Evolutionary conservation across 1,139 yeast genomes (phyloP).

Genomic region (Candida sp.): DNA sequence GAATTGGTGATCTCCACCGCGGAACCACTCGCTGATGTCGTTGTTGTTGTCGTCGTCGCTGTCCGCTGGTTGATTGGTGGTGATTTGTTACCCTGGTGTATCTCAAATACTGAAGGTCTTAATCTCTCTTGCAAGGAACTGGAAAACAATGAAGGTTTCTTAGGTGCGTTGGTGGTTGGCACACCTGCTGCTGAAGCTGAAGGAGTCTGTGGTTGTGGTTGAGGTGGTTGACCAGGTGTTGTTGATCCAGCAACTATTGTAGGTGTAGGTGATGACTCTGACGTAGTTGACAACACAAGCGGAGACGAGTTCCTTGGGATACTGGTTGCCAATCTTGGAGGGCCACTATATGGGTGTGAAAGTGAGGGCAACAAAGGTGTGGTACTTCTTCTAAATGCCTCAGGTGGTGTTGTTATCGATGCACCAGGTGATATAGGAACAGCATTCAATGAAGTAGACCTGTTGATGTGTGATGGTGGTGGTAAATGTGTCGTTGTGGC

Average conservation of each 20-base stretch:
- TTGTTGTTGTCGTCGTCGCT: neutral
- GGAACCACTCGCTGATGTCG: neutral
- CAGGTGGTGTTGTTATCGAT: conserved; percentile 6
- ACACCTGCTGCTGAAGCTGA: too few relatives aligned
- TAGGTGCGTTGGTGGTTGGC: conserved; percentile 6
- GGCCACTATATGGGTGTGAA: conserved; percentile 5
- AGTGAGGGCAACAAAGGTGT: conserved; percentile 9
- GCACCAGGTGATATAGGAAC: conserved; percentile 4
- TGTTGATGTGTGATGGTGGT: conserved; percentile 11
- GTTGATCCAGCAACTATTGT: conserved; percentile 3
- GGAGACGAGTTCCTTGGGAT: conserved; percentile 1
- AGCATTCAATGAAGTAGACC: conserved; percentile 11
- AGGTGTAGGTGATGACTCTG: conserved; percentile 6
- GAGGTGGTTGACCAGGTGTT: conserved; percentile 7
- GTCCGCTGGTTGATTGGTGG: neutral
- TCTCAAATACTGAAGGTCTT: conserved; percentile 48
- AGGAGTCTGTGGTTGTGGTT: conserved; percentile 6
- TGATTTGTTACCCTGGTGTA: conserved; percentile 23
- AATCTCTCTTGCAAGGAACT: conserved; percentile 31
- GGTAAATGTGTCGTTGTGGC: conserved; percentile 2
- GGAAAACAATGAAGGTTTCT: conserved; percentile 24
- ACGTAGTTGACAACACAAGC: neutral
- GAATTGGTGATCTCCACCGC: neutral
- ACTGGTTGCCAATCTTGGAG: neutral
- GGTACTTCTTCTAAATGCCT: conserved; percentile 6